Base-by-base conservation (phyloP, 1,284 basidiomycete genomes). In the Tilletiaria anomala region DNA sequence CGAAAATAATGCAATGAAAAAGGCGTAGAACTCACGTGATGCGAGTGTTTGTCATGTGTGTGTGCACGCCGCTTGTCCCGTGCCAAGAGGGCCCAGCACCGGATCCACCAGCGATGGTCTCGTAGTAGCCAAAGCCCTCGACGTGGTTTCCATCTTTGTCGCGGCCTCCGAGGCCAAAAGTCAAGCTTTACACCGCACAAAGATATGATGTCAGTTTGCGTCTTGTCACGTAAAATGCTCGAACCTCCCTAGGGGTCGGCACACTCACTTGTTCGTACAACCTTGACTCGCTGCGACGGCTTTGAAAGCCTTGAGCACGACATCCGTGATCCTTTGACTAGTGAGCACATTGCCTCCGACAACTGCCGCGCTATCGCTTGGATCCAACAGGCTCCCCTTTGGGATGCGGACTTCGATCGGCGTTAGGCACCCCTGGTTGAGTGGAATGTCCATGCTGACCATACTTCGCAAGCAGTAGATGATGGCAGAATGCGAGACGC, bases 391-490 rank as follows among this genome's bases (percentile, higher is more conserved):
- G 6, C 80, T 83, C 40, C 79, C 81, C 26, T 75, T 69, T 0
- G 89, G 89, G 32, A 94, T 84, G 49, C 73, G 76, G 50, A 94
- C 83, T 78, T 67, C 50, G 36, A 70, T 65, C n/a, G 65, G 70
- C 42, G 45, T 80, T 14, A 93, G 73, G 62, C 87, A 93, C 1
- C 88, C 88, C 16, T 85, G 84, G 64, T 94, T 94, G 19, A 96
- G 74, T 3, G 89, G 89, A 37, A 94, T 94, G 58, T 93, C 88
- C 22, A 78, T 70, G 54, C 86, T 80, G 19, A 93, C 75, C 83
- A 97, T 89, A 11, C 85, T 76, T 18, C 91, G 77, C 73, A 96
- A 80, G 69, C 84, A 72, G 69, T 96, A 97, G 54, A 96, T 91
- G 48, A 94, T 81, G 1, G 89, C 87, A 1, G 83, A 83, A 65